Percentiles rank a stretch among this genome's conserved stretches.
Conservation (phyloP, 2,329 filamentous ascomycete species). For the Samsoniella hepiali region DNA sequence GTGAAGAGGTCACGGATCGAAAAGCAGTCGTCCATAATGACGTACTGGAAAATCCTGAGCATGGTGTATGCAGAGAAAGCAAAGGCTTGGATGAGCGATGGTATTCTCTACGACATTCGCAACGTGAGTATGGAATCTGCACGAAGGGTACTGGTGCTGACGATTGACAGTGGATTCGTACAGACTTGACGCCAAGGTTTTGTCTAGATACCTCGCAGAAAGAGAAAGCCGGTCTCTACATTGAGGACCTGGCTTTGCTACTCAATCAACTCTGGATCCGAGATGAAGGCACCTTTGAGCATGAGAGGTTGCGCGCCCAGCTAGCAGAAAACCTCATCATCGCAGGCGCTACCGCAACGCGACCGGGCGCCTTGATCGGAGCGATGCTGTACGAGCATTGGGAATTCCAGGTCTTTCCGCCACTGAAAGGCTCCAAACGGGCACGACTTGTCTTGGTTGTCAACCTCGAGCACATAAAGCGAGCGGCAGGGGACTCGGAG, state of each 20-base stretch:
- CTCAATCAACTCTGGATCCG: constrained; percentile 24
- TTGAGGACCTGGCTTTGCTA: constrained; percentile 26
- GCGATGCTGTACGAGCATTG: constrained; percentile 27
- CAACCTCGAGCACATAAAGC: constrained; percentile 28
- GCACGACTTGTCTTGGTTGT: constrained; percentile 24
- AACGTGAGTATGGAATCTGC: not conserved
- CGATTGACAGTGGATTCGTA: constrained; percentile 22
- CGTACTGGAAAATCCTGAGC: constrained; percentile 5
- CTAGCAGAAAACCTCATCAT: constrained; percentile 24
- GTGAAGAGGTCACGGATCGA: not conserved
- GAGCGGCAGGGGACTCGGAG: constrained; percentile 24
- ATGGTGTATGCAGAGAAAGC: constrained; percentile 8
- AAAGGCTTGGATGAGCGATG: not conserved
- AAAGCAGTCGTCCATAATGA: not conserved
- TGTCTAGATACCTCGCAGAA: constrained; percentile 25
- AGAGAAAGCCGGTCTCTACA: constrained; percentile 25
- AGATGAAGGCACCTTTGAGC: constrained; percentile 19
- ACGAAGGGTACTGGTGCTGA: constrained; percentile 12
- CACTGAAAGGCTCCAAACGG: constrained; percentile 1
- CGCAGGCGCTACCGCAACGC: constrained; percentile 25
- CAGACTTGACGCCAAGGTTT: constrained; percentile 19
- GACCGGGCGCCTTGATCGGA: constrained; percentile 26
- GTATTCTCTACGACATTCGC: constrained; percentile 4
- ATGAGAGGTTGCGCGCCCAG: constrained; percentile 27
- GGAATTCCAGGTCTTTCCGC: constrained; percentile 27